phyloP scores from a whole-genome alignment of 805 yeast genomes.

The Lipomyces yamadae region DNA sequence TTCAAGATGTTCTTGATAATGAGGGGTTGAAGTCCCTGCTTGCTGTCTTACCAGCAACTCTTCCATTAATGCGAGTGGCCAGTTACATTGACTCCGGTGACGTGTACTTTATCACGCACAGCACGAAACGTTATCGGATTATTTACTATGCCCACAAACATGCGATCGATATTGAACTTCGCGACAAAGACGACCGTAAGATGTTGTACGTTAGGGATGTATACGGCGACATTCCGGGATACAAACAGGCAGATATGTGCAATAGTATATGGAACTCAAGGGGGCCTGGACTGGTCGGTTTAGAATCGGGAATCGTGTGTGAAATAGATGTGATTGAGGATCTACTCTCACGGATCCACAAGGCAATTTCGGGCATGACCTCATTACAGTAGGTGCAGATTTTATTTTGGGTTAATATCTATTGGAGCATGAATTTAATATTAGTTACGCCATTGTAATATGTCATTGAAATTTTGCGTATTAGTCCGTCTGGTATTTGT shows the following conservation, averaged over 20 bases:
- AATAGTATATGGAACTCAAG: constrained; percentile 21
- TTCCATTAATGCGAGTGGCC: constrained; percentile 41
- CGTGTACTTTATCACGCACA: constrained; percentile 32
- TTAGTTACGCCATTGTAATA: not conserved
- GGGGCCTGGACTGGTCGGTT: constrained; percentile 16
- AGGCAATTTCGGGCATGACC: constrained; percentile 11
- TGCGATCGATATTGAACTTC: constrained; percentile 25
- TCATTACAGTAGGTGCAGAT: too few relatives aligned
- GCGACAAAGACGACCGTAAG: constrained; percentile 15
- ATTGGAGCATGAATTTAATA: not conserved
- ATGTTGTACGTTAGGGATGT: constrained; percentile 29
- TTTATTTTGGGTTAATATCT: not conserved
- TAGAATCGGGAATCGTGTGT: constrained; percentile 33
- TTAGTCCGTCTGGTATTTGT: not conserved
- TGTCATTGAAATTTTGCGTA: not conserved
- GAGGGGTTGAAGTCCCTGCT: constrained; percentile 42
- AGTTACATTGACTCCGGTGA: constrained; percentile 27
- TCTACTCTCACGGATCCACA: constrained; percentile 21
- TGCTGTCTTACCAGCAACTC: constrained; percentile 41
- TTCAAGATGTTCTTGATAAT: constrained; percentile 41
- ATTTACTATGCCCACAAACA: constrained; percentile 16
- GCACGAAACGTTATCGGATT: constrained; percentile 28
- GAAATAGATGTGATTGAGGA: constrained; percentile 26
- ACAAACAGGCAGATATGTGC: constrained; percentile 16
- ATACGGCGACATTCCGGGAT: constrained; percentile 7